Percentiles rank a stretch among this genome's conserved stretches.
Conservation (phyloP, 139 green algal genomes). For the Coelastrella sp. region DNA sequence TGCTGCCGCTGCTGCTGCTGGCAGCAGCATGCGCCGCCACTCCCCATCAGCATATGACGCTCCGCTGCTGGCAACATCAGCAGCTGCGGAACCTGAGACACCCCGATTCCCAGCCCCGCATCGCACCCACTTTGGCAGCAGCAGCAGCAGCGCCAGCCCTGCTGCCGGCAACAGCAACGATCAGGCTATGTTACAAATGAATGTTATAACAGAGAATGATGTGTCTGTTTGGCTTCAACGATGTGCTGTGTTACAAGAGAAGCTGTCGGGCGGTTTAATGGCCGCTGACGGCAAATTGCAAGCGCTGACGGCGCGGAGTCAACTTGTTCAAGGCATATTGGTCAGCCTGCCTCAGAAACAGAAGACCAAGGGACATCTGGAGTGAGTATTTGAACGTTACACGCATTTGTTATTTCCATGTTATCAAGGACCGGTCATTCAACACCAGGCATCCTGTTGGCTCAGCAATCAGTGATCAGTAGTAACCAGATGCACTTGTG, state of each 20-base stretch:
- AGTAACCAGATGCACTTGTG: too few relatives aligned
- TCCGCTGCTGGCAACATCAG: neutral
- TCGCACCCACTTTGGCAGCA: neutral
- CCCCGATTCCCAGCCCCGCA: too few relatives aligned
- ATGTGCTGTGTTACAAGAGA: slow-evolving; percentile 9
- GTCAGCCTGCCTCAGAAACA: slow-evolving; percentile 19
- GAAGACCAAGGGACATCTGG: neutral
- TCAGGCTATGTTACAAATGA: too few relatives aligned
- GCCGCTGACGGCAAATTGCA: slow-evolving; percentile 32
- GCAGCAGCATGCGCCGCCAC: neutral
- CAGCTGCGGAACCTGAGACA: neutral
- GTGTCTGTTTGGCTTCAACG: slow-evolving; percentile 12
- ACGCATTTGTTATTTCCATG: neutral
- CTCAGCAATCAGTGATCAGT: too few relatives aligned
- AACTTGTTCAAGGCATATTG: slow-evolving; percentile 22
- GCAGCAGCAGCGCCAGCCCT: neutral
- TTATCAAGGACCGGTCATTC: neutral
- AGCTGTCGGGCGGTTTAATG: neutral
- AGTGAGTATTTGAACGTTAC: neutral
- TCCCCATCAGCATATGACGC: too few relatives aligned
- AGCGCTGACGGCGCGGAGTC: slow-evolving; percentile 22
- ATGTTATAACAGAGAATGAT: neutral
- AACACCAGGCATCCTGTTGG: too few relatives aligned
- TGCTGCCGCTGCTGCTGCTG: neutral
- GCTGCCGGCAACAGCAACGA: too few relatives aligned